Conservation (phyloP, 176 grass and related monocot species). For the Zea luxurians region DNA sequence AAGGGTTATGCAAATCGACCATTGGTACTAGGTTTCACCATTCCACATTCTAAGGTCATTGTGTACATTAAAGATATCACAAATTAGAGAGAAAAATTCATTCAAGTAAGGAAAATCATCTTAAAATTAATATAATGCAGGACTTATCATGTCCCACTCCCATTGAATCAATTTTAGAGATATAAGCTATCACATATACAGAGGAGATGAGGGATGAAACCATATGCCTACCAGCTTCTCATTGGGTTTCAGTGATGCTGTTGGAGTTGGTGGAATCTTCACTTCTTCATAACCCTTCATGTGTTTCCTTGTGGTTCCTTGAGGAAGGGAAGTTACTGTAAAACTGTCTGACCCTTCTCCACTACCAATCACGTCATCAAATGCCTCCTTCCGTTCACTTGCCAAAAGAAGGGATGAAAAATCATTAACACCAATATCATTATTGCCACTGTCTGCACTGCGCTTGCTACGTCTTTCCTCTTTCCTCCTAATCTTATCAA, state of each 20-base stretch:
- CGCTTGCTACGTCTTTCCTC: constrained; percentile 83
- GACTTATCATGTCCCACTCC: constrained; percentile 12
- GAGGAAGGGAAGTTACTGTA: constrained; percentile 76
- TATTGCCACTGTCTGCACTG: constrained; percentile 54
- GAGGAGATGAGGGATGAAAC: constrained; percentile 29
- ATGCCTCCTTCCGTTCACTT: constrained; percentile 84
- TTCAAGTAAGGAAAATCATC: constrained; percentile 3
- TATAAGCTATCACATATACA: background rate
- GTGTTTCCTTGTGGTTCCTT: constrained; percentile 81
- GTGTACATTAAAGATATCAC: constrained; percentile 1
- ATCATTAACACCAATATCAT: constrained; percentile 64
- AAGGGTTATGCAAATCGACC: constrained; percentile 1
- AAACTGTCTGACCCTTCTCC: constrained; percentile 59
- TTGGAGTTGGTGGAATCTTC: constrained; percentile 84
- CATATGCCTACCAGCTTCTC: constrained; percentile 75
- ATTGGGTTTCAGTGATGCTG: constrained; percentile 66
- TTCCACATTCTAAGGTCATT: constrained; percentile 3
- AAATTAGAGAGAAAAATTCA: background rate
- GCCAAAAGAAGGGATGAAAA: constrained; percentile 79
- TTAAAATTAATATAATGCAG: constrained; percentile 24
- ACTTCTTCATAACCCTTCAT: constrained; percentile 94
- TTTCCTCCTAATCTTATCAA: constrained; percentile 91
- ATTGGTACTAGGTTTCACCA: constrained; percentile 11
- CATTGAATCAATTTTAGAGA: constrained; percentile 21
- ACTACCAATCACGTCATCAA: constrained; percentile 82